phyloP scores from a whole-genome alignment of 2,329 filamentous ascomycete species.

The Capronia americana region DNA sequence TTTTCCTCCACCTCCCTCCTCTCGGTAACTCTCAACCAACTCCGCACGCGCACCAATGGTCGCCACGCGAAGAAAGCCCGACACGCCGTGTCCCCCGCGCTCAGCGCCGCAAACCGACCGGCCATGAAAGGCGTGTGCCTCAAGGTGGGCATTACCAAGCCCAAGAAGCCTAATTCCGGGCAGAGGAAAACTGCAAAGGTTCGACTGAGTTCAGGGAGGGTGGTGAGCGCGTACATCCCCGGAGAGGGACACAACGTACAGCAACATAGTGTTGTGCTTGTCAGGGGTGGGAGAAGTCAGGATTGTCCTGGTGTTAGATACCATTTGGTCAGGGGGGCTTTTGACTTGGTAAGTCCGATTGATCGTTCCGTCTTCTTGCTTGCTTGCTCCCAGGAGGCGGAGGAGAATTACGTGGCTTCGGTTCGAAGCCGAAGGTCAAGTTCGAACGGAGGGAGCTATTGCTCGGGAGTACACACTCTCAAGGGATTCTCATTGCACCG shows the following conservation, averaged over 20 bases:
- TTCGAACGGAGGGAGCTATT: not conserved
- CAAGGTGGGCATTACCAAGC: slow-evolving; percentile 89
- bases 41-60: slow-evolving; percentile 59
- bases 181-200: slow-evolving; percentile 96
- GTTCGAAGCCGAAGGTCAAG: not conserved
- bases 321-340: slow-evolving; percentile 84
- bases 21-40: slow-evolving; percentile 74
- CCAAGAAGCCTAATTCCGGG: slow-evolving; percentile 98
- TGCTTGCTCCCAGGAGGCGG: not conserved
- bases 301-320: slow-evolving; percentile 99
- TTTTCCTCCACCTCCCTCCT: slow-evolving; percentile 66
- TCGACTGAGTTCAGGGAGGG: slow-evolving; percentile 76
- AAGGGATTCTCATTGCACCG: not conserved
- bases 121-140: slow-evolving; percentile 95
- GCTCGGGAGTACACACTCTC: not conserved
- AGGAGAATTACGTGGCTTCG: not conserved
- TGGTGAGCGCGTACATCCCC: slow-evolving; percentile 92
- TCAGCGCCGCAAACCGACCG: slow-evolving; percentile 69
- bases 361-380: not conserved
- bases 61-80: slow-evolving; percentile 79
- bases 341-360: slow-evolving; percentile 79
- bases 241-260: slow-evolving; percentile 99
- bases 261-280: slow-evolving; percentile 96
- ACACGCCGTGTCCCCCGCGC: slow-evolving; percentile 85
- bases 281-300: slow-evolving; percentile 90